Evolutionary conservation across 352 stramenopile species (phyloP).

Genomic region (Globisporangium rhizosaccharum): DNA sequence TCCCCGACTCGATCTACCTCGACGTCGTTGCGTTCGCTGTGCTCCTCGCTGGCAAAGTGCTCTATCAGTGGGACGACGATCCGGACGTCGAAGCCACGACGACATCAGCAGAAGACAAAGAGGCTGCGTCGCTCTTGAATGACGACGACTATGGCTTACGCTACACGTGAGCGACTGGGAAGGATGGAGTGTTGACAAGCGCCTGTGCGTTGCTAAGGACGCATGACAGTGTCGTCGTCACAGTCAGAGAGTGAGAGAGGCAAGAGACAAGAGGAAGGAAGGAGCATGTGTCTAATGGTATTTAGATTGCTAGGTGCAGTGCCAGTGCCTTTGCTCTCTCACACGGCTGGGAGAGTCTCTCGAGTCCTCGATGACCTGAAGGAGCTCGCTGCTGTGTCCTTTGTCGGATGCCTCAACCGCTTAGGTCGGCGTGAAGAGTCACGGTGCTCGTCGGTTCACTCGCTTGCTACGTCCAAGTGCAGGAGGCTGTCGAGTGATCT

Average conservation of each 20-base stretch:
- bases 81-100: conserved; percentile 77
- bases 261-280: background rate
- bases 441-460: background rate
- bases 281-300: conserved; percentile 7
- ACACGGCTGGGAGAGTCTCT: too few relatives aligned
- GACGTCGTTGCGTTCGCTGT: conserved; percentile 68
- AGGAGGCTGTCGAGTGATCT: too few relatives aligned
- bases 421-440: background rate
- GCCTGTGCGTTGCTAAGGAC: too few relatives aligned
- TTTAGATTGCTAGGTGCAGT: conserved; percentile 6
- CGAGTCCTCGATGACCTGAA: too few relatives aligned
- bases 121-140: conserved; percentile 66
- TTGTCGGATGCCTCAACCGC: too few relatives aligned
- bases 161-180: conserved; percentile 43
- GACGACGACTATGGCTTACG: conserved; percentile 69
- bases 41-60: conserved; percentile 58
- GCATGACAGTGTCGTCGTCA: background rate
- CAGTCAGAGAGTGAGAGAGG: background rate
- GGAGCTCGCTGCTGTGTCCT: too few relatives aligned
- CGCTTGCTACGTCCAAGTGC: too few relatives aligned
- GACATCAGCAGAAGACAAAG: conserved; percentile 79
- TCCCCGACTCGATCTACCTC: conserved; percentile 60
- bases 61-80: conserved; percentile 81
- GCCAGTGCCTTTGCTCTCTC: background rate
- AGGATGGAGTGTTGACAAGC: background rate